phyloP scores from a whole-genome alignment of 768 basidiomycete genomes.

The Arthromyces matolae region DNA sequence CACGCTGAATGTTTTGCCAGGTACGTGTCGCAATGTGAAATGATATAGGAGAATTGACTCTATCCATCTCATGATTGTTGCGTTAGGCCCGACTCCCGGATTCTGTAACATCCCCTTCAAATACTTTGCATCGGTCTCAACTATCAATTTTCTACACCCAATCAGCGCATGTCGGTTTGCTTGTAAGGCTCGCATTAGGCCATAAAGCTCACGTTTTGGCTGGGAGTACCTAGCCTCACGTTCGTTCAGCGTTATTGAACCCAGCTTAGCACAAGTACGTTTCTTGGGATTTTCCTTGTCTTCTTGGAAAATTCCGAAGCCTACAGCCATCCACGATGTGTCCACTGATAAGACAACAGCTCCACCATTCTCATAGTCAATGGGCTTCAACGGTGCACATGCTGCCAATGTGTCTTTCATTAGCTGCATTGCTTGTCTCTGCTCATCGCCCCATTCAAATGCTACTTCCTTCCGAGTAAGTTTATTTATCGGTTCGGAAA shows the following conservation, averaged over 20 bases:
- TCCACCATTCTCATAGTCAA: too few relatives aligned
- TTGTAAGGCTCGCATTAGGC: slow-evolving; percentile 22
- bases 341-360: too few relatives aligned
- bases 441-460: too few relatives aligned
- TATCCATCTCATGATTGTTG: slow-evolving; percentile 40
- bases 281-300: slow-evolving; percentile 28
- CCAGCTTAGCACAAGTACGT: neutral
- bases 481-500: too few relatives aligned
- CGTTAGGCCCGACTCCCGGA: slow-evolving; percentile 33
- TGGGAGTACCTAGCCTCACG: slow-evolving; percentile 23
- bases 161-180: slow-evolving; percentile 12
- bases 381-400: too few relatives aligned
- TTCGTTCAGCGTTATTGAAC: slow-evolving; percentile 11
- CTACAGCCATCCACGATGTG: neutral
- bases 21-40: slow-evolving; percentile 35
- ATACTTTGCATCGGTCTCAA: slow-evolving; percentile 20
- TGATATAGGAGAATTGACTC: slow-evolving; percentile 33
- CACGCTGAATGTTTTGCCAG: slow-evolving; percentile 7
- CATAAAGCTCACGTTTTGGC: slow-evolving; percentile 27
- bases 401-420: too few relatives aligned
- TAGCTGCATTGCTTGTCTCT: too few relatives aligned
- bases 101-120: slow-evolving; percentile 37
- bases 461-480: too few relatives aligned
- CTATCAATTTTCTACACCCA: slow-evolving; percentile 21
- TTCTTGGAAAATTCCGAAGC: slow-evolving; percentile 23